Evolutionary conservation across 169 alveolate genomes (phyloP), one percentile per base, ranked within the genome.

Genomic region (Plasmodium knowlesi): DNA sequence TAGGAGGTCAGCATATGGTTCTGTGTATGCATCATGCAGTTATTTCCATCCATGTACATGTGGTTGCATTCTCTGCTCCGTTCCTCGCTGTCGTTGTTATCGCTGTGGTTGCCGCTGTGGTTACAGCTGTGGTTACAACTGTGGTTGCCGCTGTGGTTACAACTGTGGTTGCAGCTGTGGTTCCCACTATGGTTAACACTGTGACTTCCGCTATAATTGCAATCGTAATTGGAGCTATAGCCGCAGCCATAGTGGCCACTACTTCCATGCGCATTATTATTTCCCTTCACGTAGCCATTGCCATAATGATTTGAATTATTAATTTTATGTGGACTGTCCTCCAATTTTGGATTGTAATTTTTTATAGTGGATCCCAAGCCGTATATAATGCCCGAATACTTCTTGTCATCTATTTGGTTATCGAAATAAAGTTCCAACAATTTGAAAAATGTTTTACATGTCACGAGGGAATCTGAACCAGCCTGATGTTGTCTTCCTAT

Each of bases 401-500:
- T 96, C 41, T 96, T 95, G 73, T 97, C 98, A 80, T 97, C 98
- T 72, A 97, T 92, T 89, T 96, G 92, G 88, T 96, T 96, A 46
- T 96, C 98, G 76, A 97, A 97, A 92, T 97, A 97, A 14, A 96
- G 61, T 74, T 97, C 97, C 96, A 97, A 92, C 57, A 98, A 96
- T 95, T 98, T 98, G 95, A 98, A 98, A 95, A 98, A 99, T 28
- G 99, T 98, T 34, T 98, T 95, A 76, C 98, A 97, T 1, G 99
- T 99, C 41, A 99, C 99, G 19, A 98, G 96, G 25, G 99, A 97
- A 94, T 99, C 99, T 89, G 99, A 98, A 71, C 99, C 99, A 2
- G 99, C 99, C 95, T 99, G 99, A 91, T 99, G 99, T 73, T 97
- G 98, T 72, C 98, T 98, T 30, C 99, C 99, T 16, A 98, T 96